Conservation (phyloP, 768 basidiomycete genomes). For the Phaffia tasmanica region DNA sequence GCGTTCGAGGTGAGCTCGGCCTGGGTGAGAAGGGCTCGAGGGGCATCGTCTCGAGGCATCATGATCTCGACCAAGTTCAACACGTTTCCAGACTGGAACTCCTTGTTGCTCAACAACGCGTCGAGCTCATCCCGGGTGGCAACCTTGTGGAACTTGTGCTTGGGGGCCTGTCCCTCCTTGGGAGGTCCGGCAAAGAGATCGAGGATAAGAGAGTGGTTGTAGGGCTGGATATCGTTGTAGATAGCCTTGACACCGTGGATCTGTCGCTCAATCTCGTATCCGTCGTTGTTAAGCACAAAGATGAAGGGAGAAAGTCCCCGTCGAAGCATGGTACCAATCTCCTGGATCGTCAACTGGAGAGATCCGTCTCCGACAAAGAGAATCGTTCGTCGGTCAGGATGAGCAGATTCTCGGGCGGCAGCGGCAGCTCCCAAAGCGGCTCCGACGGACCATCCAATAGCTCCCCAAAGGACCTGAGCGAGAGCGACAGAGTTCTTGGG, state of each 20-base stretch:
- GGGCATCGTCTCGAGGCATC: constrained; percentile 38
- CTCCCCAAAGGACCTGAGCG: constrained; percentile 75
- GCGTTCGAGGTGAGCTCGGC: constrained; percentile 39
- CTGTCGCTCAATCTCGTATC: constrained; percentile 67
- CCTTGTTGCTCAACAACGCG: constrained; percentile 51
- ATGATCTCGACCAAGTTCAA: constrained; percentile 42
- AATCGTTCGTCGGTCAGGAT: constrained; percentile 53
- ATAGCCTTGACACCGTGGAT: constrained; percentile 40
- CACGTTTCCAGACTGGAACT: constrained; percentile 54
- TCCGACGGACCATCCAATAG: constrained; percentile 60
- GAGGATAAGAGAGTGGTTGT: constrained; percentile 42
- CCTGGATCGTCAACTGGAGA: constrained; percentile 45
- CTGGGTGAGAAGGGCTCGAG: constrained; percentile 35
- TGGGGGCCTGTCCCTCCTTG: constrained; percentile 7
- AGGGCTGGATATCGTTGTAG: constrained; percentile 78
- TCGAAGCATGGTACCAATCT: constrained; percentile 56
- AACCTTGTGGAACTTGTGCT: constrained; percentile 51
- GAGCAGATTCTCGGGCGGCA: constrained; percentile 52
- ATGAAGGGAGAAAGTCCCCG: constrained; percentile 55
- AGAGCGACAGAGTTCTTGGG: constrained; percentile 58
- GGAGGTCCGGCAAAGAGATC: constrained; percentile 46
- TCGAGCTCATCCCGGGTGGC: constrained; percentile 57
- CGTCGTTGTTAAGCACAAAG: constrained; percentile 41
- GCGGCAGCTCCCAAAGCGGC: constrained; percentile 53
- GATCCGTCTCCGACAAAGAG: constrained; percentile 45